These are phyloP conservation scores for Citrus inodora DNA, from an alignment of 345 rosid genomes.

Conservation along the genomic window DNA sequence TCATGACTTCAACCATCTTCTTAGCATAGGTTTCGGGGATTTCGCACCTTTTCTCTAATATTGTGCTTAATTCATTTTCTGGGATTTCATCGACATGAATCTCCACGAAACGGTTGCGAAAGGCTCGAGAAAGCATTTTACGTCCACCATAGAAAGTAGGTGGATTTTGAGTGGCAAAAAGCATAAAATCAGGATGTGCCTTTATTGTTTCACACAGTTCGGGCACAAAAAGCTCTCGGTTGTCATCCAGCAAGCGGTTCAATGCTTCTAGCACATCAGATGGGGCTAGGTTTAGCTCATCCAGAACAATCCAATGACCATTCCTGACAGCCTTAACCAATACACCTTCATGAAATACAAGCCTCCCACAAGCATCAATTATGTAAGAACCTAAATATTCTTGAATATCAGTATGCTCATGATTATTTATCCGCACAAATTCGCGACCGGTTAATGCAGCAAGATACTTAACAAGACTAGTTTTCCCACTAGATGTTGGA, in stretches of 20 bases:
- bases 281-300: constrained; percentile 95
- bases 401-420: constrained; percentile 92
- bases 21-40: constrained; percentile 75
- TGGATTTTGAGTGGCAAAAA: constrained; percentile 97
- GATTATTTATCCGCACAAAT: constrained; percentile 92
- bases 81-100: constrained; percentile 98
- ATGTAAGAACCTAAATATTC: constrained; percentile 90
- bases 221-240: constrained; percentile 92
- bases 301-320: constrained; percentile 94
- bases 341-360: constrained; percentile 87
- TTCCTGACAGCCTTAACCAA: constrained; percentile 88
- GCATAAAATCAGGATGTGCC: constrained; percentile 95
- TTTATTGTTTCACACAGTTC: constrained; percentile 66
- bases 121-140: constrained; percentile 95
- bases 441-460: constrained; percentile 81
- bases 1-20: constrained; percentile 90
- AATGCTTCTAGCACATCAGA: constrained; percentile 96
- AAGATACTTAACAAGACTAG: constrained; percentile 96
- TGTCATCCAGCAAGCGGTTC: constrained; percentile 90
- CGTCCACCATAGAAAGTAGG: constrained; percentile 94
- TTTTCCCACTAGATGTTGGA: constrained; percentile 96
- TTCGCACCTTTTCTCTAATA: constrained; percentile 59
- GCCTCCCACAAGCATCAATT: constrained; percentile 79
- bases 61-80: constrained; percentile 70
- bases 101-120: constrained; percentile 97